Percentiles rank a stretch among this genome's conserved stretches.
Conservation (phyloP, 2,329 filamentous ascomycete species). For the Alternaria brassicicola region DNA sequence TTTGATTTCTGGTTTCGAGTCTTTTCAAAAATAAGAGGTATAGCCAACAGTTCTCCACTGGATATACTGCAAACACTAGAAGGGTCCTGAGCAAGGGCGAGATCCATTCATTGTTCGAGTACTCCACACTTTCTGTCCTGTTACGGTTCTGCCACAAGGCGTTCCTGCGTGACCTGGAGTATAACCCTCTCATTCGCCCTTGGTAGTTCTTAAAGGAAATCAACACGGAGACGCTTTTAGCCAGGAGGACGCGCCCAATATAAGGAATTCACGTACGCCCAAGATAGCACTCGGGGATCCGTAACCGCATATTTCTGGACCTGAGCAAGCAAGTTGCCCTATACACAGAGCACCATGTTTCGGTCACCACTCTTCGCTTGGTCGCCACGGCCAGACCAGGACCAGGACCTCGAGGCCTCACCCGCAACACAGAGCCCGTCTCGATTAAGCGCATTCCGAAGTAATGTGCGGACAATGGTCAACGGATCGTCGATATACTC, state of each 20-base stretch:
- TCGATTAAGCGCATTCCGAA: slow-evolving; percentile 28
- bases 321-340: slow-evolving; percentile 8
- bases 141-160: slow-evolving; percentile 24
- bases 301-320: slow-evolving; percentile 18
- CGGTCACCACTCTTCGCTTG: slow-evolving; percentile 40
- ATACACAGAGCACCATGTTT: slow-evolving; percentile 36
- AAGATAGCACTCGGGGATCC: slow-evolving; percentile 19
- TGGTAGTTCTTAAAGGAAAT: slow-evolving; percentile 21
- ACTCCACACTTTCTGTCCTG: slow-evolving; percentile 18
- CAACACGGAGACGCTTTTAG: slow-evolving; percentile 26
- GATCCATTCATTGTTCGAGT: slow-evolving; percentile 43
- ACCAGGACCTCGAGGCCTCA: slow-evolving; percentile 34
- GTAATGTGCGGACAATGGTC: slow-evolving; percentile 37
- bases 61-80: slow-evolving; percentile 34
- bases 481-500: slow-evolving; percentile 49
- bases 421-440: slow-evolving; percentile 27
- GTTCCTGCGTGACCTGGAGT: slow-evolving; percentile 34
- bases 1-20: slow-evolving; percentile 20
- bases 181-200: slow-evolving; percentile 34
- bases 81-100: slow-evolving; percentile 35
- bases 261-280: slow-evolving; percentile 32
- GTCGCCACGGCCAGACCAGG: slow-evolving; percentile 42
- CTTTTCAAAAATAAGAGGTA: slow-evolving; percentile 13
- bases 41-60: slow-evolving; percentile 28
- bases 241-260: slow-evolving; percentile 30